phyloP scores from a whole-genome alignment of 2,329 filamentous ascomycete species.

The Coniochaeta ligniaria region DNA sequence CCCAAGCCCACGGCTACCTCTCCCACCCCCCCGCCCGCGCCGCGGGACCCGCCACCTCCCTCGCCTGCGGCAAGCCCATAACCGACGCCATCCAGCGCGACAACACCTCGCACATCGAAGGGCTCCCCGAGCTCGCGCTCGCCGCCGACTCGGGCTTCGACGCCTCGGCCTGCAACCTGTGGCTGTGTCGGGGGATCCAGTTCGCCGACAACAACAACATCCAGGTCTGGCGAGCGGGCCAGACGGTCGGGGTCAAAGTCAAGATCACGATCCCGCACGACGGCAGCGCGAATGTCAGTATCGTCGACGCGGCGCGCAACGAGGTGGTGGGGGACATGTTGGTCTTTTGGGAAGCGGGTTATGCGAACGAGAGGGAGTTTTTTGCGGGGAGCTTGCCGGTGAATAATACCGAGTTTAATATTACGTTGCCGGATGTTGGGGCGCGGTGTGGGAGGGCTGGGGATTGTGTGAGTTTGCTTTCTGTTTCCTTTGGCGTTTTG shows the following conservation, averaged over 20 bases:
- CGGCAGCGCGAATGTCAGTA: conserved; percentile 32
- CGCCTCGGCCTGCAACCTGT: conserved; percentile 13
- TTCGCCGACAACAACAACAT: conserved; percentile 23
- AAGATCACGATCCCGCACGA: conserved; percentile 30
- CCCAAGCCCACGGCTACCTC: conserved; percentile 5
- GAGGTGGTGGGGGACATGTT: conserved; percentile 32
- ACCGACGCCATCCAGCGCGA: conserved; percentile 8
- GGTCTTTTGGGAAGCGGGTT: background rate
- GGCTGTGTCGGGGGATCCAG: conserved; percentile 21
- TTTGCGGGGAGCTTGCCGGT: background rate
- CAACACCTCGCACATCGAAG: conserved; percentile 10
- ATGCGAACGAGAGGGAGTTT: conserved; percentile 4
- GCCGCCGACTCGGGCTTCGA: conserved; percentile 4
- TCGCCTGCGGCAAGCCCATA: conserved; percentile 4
- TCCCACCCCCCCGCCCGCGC: conserved; percentile 1
- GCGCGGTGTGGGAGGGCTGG: background rate
- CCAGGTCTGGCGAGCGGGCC: conserved; percentile 21
- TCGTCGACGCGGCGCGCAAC: conserved; percentile 32
- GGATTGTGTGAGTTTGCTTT: background rate
- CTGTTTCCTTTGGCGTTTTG: background rate
- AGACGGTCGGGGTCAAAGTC: conserved; percentile 27
- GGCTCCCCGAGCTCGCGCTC: conserved; percentile 5
- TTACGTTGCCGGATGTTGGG: background rate
- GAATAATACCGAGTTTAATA: conserved; percentile 3
- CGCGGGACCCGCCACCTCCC: background rate